Base-by-base conservation (phyloP, 2,329 filamentous ascomycete genomes). In the Emergomyces pasteurianus region DNA sequence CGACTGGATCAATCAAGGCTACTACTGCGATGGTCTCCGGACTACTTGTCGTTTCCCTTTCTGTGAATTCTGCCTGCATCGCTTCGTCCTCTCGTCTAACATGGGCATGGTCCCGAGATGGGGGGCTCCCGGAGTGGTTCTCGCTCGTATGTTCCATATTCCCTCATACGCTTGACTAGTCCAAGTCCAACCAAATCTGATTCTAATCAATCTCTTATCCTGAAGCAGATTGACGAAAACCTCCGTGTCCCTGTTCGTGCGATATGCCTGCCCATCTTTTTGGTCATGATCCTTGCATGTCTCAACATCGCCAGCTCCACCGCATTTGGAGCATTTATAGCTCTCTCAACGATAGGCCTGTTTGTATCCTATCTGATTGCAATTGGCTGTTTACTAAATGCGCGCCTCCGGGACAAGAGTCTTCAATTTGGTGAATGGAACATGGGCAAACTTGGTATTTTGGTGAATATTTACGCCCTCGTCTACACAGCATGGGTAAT, bases 51-150 rank as follows among this genome's bases (percentile, higher is more conserved):
- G 66, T 78, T 42, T 68, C 73, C 18, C 71, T 75, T 58, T 69
- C 76, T 49, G 72, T 74, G 0, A 73, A 73, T 36, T 73, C 78
- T 58, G 75, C 73, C 38, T 71, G 72, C 38, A 70, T 80, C 2
- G 78, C 79, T 0, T 80, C 78, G 0, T 77, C 76, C 0, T 78
- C 78, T 0, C 75, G 79, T 3, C 66, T 81, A 1, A 75, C 77
- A 0, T 81, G 79, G 79, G 76, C 77, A 0, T 81, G 79, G 70
- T 75, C 79, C 9, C 67, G 75, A 4, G 79, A 81, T 59, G 76
- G 76, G 3, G 79, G 76, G 8, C 65, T 80, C 0, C 78, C 78
- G 0, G 71, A 69, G 38, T 73, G 69, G n/a, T 71, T 76, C 59
- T 67, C 72, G 47, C 66, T 70, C 18, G 66, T 68, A 61, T 59